These are phyloP conservation scores for Phytophthora rubi DNA, from an alignment of 352 stramenopile species.

Conservation along the genomic window DNA sequence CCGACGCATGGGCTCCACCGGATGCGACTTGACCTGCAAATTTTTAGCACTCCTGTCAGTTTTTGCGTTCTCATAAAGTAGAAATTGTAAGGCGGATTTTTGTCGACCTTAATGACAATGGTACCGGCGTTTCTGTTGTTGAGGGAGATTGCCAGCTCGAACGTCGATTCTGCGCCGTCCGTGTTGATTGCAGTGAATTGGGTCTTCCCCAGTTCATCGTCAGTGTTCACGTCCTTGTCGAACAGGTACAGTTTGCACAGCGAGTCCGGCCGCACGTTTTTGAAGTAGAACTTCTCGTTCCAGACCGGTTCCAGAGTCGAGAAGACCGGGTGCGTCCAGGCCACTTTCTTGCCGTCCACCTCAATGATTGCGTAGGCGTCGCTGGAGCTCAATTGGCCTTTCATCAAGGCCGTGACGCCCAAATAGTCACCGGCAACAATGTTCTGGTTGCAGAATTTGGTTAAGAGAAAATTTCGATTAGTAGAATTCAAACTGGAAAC, in stretches of 20 bases:
- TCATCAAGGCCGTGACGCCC: conserved; percentile 31
- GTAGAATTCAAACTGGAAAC: conserved; percentile 3
- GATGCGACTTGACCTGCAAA: conserved; percentile 37
- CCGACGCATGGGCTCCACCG: conserved; percentile 4
- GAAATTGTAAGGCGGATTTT: background rate
- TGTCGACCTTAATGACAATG: conserved; percentile 33
- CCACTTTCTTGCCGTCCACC: conserved; percentile 40
- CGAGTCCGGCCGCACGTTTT: conserved; percentile 34
- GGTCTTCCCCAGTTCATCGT: conserved; percentile 42
- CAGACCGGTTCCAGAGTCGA: conserved; percentile 42
- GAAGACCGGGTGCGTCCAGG: conserved; percentile 47
- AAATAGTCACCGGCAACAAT: conserved; percentile 45
- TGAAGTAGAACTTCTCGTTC: conserved; percentile 50
- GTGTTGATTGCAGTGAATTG: conserved; percentile 37
- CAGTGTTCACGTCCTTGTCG: conserved; percentile 47
- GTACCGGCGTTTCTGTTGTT: conserved; percentile 28
- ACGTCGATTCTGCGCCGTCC: conserved; percentile 28
- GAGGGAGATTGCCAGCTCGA: conserved; percentile 37
- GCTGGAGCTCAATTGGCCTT: conserved; percentile 41
- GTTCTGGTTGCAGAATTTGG: conserved; percentile 6
- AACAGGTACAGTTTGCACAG: conserved; percentile 41
- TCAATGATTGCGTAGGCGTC: conserved; percentile 48
- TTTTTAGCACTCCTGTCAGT: background rate
- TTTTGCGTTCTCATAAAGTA: too few species aligned
- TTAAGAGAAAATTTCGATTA: background rate